phyloP scores from a whole-genome alignment of 257 asterid genomes.

The Solanum chiquidenum region DNA sequence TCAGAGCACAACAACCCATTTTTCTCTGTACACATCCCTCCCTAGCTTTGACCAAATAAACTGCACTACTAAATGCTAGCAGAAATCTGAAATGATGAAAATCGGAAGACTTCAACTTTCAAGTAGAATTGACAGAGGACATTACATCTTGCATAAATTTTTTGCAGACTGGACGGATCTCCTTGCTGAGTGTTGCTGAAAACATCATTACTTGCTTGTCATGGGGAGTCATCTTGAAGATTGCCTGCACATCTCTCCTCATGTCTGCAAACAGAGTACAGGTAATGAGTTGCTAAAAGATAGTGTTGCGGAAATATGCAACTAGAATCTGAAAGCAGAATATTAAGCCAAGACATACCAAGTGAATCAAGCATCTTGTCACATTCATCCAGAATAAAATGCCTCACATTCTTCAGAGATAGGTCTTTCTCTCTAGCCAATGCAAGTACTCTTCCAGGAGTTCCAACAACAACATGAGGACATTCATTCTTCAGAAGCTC shows the following conservation, averaged over 20 bases:
- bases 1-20: not conserved
- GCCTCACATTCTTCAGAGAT: conserved; percentile 72
- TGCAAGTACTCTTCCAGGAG: conserved; percentile 84
- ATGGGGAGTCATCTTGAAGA: conserved; percentile 89
- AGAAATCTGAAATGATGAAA: conserved; percentile 42
- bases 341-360: conserved; percentile 29
- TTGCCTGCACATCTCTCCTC: conserved; percentile 92
- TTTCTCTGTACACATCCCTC: not conserved
- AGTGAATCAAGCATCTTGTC: conserved; percentile 95
- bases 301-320: not conserved
- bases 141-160: conserved; percentile 97
- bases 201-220: conserved; percentile 98
- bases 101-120: conserved; percentile 42
- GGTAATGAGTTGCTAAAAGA: not conserved
- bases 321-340: not conserved
- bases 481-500: conserved; percentile 88
- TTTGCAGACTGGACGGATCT: conserved; percentile 91
- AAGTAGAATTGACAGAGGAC: conserved; percentile 65
- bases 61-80: conserved; percentile 17
- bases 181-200: conserved; percentile 94
- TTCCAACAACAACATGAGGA: conserved; percentile 89
- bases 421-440: conserved; percentile 77
- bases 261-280: conserved; percentile 36
- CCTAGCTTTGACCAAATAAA: not conserved
- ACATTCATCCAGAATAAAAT: conserved; percentile 83